Percentiles rank a stretch among this genome's conserved stretches.
phyloP scores from a whole-genome alignment of 1,284 basidiomycete genomes.

The Thecaphora frezii region DNA sequence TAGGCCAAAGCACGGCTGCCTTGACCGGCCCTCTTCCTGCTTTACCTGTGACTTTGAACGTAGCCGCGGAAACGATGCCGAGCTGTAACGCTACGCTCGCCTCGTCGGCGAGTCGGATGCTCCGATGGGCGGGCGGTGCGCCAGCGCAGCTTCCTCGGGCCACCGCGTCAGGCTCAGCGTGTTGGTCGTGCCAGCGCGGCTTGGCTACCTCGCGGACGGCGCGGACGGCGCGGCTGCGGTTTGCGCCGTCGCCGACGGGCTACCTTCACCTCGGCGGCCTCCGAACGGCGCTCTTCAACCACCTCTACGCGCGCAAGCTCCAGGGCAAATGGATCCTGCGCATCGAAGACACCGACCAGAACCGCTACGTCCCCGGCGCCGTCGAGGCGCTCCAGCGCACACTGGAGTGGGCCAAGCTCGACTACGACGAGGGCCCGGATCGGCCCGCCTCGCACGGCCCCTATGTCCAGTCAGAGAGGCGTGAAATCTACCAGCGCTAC shows the following conservation, averaged over 20 bases:
- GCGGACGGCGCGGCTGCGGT: constrained; percentile 67
- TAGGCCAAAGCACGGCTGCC: too few relatives aligned
- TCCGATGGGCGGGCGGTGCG: too few relatives aligned
- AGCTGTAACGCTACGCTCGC: too few relatives aligned
- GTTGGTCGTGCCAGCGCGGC: neutral
- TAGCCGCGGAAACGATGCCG: too few relatives aligned
- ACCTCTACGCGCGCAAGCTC: constrained; percentile 77
- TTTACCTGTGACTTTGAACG: too few relatives aligned
- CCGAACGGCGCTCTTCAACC: constrained; percentile 92
- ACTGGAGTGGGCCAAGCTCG: constrained; percentile 86
- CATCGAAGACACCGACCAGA: constrained; percentile 87
- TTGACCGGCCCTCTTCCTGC: too few relatives aligned
- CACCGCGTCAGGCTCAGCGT: too few relatives aligned
- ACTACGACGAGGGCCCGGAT: constrained; percentile 80
- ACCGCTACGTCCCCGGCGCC: constrained; percentile 71
- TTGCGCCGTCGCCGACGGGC: constrained; percentile 96
- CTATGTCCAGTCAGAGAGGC: constrained; percentile 74
- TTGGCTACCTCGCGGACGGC: neutral
- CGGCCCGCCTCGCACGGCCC: constrained; percentile 41
- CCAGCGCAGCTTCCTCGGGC: too few relatives aligned
- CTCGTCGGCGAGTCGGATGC: too few relatives aligned
- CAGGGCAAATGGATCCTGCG: constrained; percentile 86
- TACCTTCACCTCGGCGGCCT: constrained; percentile 90
- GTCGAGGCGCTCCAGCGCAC: constrained; percentile 76
- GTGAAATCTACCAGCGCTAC: constrained; percentile 78